Evolutionary conservation across 208 protist species (phyloP).

Genomic region (Strigomonas oncopelti): DNA sequence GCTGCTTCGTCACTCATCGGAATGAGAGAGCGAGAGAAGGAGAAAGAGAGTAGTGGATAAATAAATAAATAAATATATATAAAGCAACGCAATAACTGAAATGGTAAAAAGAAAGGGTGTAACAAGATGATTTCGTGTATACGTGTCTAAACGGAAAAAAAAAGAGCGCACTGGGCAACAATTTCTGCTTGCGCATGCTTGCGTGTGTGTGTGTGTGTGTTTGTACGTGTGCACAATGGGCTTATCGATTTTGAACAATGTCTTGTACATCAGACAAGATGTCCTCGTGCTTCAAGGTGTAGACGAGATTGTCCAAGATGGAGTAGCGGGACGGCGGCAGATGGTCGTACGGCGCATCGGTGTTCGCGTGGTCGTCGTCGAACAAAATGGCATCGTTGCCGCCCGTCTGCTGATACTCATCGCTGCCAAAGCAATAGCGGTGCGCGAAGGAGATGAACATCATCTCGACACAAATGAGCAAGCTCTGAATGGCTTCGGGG

Average conservation of each 20-base stretch:
- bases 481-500: slow-evolving; percentile 72
- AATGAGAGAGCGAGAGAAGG: not conserved
- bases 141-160: not conserved
- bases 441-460: slow-evolving; percentile 88
- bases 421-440: slow-evolving; percentile 87
- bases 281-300: slow-evolving; percentile 80
- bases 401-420: slow-evolving; percentile 52
- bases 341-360: slow-evolving; percentile 25
- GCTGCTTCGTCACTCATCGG: too few species aligned
- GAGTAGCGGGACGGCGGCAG: slow-evolving; percentile 77
- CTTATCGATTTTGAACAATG: slow-evolving; percentile 70
- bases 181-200: too few species aligned
- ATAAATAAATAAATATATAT: too few species aligned
- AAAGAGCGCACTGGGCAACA: not conserved
- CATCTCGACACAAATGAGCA: slow-evolving; percentile 91
- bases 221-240: too few species aligned
- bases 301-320: slow-evolving; percentile 74
- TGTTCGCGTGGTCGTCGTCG: slow-evolving; percentile 16
- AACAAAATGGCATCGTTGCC: slow-evolving; percentile 13
- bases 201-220: too few species aligned
- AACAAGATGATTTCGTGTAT: too few species aligned
- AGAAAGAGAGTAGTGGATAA: not conserved
- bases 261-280: slow-evolving; percentile 70
- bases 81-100: too few species aligned
- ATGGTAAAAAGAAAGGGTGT: too few species aligned